Conservation (phyloP, 169 alveolate species). For the Plasmodium cynomolgi region DNA sequence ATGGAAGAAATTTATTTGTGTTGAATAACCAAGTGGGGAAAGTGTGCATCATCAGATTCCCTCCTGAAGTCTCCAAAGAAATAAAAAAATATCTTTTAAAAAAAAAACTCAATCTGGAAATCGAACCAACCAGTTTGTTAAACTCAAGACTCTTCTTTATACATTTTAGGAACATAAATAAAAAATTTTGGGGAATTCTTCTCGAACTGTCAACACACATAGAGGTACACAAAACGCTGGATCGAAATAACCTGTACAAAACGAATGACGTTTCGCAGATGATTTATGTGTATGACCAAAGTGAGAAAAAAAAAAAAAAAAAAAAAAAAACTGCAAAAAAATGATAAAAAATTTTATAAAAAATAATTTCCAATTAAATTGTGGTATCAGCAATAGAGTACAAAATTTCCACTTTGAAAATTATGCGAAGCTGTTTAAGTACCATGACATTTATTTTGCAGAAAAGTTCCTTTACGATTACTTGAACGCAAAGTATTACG, state of each 20-base stretch:
- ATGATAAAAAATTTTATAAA: slow-evolving; percentile 17
- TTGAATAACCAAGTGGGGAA: slow-evolving; percentile 39
- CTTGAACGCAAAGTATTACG: slow-evolving; percentile 37
- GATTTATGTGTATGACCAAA: slow-evolving; percentile 77
- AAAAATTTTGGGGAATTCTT: slow-evolving; percentile 74
- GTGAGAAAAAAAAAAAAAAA: neutral
- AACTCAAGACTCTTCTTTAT: slow-evolving; percentile 76
- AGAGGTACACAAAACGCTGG: slow-evolving; percentile 79
- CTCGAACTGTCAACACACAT: slow-evolving; percentile 79
- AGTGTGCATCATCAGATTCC: slow-evolving; percentile 77
- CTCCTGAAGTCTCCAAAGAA: slow-evolving; percentile 60
- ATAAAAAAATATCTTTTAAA: slow-evolving; percentile 53
- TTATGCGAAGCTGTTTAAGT: slow-evolving; percentile 35
- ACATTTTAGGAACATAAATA: slow-evolving; percentile 59
- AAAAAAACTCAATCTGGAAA: slow-evolving; percentile 64
- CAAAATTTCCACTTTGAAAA: slow-evolving; percentile 38
- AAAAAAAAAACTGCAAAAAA: neutral
- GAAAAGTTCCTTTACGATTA: slow-evolving; percentile 36
- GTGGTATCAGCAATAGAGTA: slow-evolving; percentile 29
- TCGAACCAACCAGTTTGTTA: slow-evolving; percentile 79
- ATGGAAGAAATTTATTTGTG: slow-evolving; percentile 17
- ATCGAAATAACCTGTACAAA: slow-evolving; percentile 76
- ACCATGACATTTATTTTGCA: slow-evolving; percentile 61
- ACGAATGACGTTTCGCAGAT: slow-evolving; percentile 77
- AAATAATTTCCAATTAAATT: slow-evolving; percentile 33